Base-by-base conservation (phyloP, 257 asterid genomes). In the Parsonsia alboflavescens region DNA sequence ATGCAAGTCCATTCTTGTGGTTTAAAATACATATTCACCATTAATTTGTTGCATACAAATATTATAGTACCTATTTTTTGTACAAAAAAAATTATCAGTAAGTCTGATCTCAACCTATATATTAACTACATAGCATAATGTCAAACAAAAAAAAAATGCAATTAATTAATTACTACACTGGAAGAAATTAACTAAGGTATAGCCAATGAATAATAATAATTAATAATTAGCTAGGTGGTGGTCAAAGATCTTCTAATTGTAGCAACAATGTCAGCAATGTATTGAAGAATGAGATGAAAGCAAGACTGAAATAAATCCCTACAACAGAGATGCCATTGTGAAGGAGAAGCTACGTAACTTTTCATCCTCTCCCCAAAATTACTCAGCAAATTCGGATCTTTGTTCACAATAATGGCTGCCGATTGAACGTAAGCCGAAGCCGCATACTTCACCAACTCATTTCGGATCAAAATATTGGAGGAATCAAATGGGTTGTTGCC, bases 341-440 rank as follows among this genome's bases (percentile, higher is more conserved):
- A 84, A 49, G 61, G 30, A 7, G 79, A 66, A 16, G 69, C 75
- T 15, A 49, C 17, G 7, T 68, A 81, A 53, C 76, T 71, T 53
- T 61, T 84, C 30, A 86, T 53, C 22, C 76, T 77, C 4, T 75
- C 85, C 73, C 88, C 81, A 7, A 86, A 9, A 10, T 62, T 44
- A 11, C 70, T 11, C 8, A 72, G 45, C 75, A 79, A 88, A 49
- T 75, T 79, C 36, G 69, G 82, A 73, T 82, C 80, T 21, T 72
- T 61, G 33, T 65, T 82, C 0, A 17, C 12, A 5, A 81, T 81
- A 21, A 84, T 24, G 21, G 92, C 45, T 26, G 93, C 91, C 12
- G 93, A 90, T 1, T 88, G 89, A 56, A 90, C 82, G 54, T 88
- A 90, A 28, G 88, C 93, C 7, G 90, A 90, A 1, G 96, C 96